phyloP scores from a whole-genome alignment of 1,284 basidiomycete genomes.

The Hymenochaete sp. region DNA sequence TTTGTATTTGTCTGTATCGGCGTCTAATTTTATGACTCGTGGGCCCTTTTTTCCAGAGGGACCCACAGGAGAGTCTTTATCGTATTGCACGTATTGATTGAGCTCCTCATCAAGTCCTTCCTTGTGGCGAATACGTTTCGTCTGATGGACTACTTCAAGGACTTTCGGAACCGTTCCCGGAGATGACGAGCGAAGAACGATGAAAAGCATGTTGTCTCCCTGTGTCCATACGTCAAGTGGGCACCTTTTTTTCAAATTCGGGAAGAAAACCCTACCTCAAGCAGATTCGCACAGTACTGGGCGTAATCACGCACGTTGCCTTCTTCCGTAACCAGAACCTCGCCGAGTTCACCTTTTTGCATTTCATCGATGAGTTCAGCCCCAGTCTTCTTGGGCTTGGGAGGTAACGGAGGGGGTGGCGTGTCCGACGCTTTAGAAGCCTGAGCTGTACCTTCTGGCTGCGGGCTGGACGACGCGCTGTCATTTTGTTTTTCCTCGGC shows the following conservation, averaged over 20 bases:
- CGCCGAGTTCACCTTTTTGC: slow-evolving; percentile 64
- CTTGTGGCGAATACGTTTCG: slow-evolving; percentile 66
- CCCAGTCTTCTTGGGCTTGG: slow-evolving; percentile 39
- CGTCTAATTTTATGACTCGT: slow-evolving; percentile 58
- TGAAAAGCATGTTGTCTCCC: slow-evolving; percentile 74
- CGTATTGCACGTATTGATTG: slow-evolving; percentile 72
- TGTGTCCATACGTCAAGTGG: slow-evolving; percentile 23
- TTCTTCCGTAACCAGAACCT: slow-evolving; percentile 61
- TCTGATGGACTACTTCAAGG: slow-evolving; percentile 69
- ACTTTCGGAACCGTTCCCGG: slow-evolving; percentile 65
- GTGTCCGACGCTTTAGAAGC: slow-evolving; percentile 24
- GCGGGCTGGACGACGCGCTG: slow-evolving; percentile 16
- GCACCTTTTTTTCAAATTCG: neutral
- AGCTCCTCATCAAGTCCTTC: slow-evolving; percentile 62
- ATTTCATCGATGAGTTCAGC: slow-evolving; percentile 59
- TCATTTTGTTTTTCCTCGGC: slow-evolving; percentile 41
- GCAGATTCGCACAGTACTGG: slow-evolving; percentile 51
- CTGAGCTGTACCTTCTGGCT: slow-evolving; percentile 11
- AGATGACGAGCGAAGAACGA: slow-evolving; percentile 60
- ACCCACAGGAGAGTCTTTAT: slow-evolving; percentile 30
- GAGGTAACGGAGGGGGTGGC: slow-evolving; percentile 52
- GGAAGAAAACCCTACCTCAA: slow-evolving; percentile 41
- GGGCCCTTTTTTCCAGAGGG: slow-evolving; percentile 42
- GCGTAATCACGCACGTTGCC: slow-evolving; percentile 60
- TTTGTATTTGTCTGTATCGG: slow-evolving; percentile 42